Evolutionary conservation across 768 basidiomycete genomes (phyloP), one percentile per base, ranked within the genome.

Genomic region (Agrocybe praecox): DNA sequence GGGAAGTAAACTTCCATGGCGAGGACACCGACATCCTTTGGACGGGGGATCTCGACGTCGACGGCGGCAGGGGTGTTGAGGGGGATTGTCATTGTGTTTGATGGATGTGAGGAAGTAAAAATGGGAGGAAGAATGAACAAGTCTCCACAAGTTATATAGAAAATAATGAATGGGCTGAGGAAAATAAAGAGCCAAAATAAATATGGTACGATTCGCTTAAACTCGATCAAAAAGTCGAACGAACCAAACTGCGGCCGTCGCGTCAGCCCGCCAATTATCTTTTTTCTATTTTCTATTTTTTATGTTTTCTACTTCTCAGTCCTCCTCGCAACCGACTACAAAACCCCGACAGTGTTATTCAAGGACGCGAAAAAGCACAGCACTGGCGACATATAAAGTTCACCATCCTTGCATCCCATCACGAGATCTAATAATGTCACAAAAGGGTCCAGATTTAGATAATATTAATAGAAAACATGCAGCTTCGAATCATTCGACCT

Each of bases 1-100:
- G 94, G 96, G 78, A 96, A 96, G 81, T 97, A 98, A 73, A 92
- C 84, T 69, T 98, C 95, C 74, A 96, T 86, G 49, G 82, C 94
- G 62, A 96, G 90, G 73, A 98, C 87, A 69, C 96, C 96, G 64
- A 97, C 95, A 74, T 97, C 91, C 78, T 89, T 86, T 57, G 96
- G 94, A 65, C 94, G 90, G 53, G 79, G 75, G 22, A 74, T 53
- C 55, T 81, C 80, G 54, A 70, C 36, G 60, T 74, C 74, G 53
- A 69, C 54, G 54, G 71, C 50, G 52, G 71, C 12, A 36, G 59
- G 56, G 56, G 72, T 56, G 57, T 68, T 60, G 52, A 79, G 66
- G 53, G 75, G 68, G 62, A 80, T 72, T 42, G 78, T 77, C 78
- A 81, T 79, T 57, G 55, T 71, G 45, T n/a, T 49, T 58, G 21